phyloP scores from a whole-genome alignment of 805 yeast genomes.

The Ogataea ganodermae region DNA sequence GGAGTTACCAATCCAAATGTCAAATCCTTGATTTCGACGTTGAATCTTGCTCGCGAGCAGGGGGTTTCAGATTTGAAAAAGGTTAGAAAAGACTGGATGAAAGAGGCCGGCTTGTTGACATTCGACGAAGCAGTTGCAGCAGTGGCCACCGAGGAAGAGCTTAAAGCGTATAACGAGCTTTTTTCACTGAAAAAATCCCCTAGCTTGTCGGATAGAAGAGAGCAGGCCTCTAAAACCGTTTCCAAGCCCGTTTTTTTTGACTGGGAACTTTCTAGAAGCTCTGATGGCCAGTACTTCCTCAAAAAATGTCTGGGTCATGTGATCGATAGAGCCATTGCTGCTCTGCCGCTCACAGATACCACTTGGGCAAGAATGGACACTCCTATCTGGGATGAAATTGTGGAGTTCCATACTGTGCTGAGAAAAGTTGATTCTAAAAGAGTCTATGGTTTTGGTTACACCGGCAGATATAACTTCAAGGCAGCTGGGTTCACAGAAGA shows the following conservation, averaged over 20 bases:
- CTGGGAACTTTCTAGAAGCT: constrained; percentile 63
- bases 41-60: constrained; percentile 42
- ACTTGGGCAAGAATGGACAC: constrained; percentile 66
- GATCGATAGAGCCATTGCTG: constrained; percentile 52
- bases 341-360: constrained; percentile 59
- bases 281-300: constrained; percentile 58
- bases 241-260: constrained; percentile 46
- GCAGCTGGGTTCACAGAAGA: constrained; percentile 54
- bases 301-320: constrained; percentile 56
- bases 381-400: constrained; percentile 58
- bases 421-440: constrained; percentile 50
- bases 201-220: constrained; percentile 26
- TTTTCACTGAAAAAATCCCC: constrained; percentile 20
- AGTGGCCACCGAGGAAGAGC: constrained; percentile 30
- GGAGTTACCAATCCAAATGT: constrained; percentile 44
- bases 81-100: constrained; percentile 49
- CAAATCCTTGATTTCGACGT: constrained; percentile 47
- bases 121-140: constrained; percentile 52
- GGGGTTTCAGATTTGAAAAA: constrained; percentile 38
- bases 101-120: constrained; percentile 44
- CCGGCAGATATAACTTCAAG: constrained; percentile 63
- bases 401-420: constrained; percentile 47
- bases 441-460: constrained; percentile 59
- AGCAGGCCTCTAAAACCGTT: constrained; percentile 25
- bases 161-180: constrained; percentile 11